Evolutionary conservation across 2,329 filamentous ascomycete species (phyloP), one percentile per base, ranked within the genome.

Genomic region (Colletotrichum sp.): DNA sequence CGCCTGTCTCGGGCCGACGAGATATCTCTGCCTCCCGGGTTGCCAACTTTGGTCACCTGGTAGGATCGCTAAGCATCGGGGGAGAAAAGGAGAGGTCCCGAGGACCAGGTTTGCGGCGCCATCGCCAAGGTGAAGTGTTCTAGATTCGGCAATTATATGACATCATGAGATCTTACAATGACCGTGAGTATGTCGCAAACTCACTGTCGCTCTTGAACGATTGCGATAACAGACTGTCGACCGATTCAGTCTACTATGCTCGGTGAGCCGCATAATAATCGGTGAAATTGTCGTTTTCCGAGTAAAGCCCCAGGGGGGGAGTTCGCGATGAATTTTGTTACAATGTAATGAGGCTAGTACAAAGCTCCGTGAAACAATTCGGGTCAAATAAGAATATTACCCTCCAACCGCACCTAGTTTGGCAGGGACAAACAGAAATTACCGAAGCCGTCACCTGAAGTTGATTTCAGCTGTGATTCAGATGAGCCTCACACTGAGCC

Each of bases 401-500:
- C 24, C 16, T 10, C 21, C 10, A 18, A 28, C 13, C 4, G 26
- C 26, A 59, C 5, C 6, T 59, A 18, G 4, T 28, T 3, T 28
- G n/a, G 12, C 30, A 32, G 28, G 30, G 13, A 9, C 28, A 36
- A 24, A 6, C 2, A 21, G 15, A 21, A 15, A 16, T 16, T n/a
- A 55, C 64, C 30, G 16, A 55, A 34, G 36, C 2, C 64, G 64
- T 55, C 39, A 16, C 26, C 24, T 9, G 24, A 3, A 24, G 30
- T 30, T 7, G 30, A 21, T 32, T 55, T 67, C 39, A 67, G 64
- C 64, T 34, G 26, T 52, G 64, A 55, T 21, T 52, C 64, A 67
- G 26, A 52, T 8, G 39, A 30, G 26, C 64, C 64, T 52, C 44
- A 32, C 12, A 13, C 64, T 55, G 18, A 30, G 36, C 26, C 39